Evolutionary conservation across 495 filamentous ascomycete genomes (phyloP).

Genomic region (Achaetomiella virescens): DNA sequence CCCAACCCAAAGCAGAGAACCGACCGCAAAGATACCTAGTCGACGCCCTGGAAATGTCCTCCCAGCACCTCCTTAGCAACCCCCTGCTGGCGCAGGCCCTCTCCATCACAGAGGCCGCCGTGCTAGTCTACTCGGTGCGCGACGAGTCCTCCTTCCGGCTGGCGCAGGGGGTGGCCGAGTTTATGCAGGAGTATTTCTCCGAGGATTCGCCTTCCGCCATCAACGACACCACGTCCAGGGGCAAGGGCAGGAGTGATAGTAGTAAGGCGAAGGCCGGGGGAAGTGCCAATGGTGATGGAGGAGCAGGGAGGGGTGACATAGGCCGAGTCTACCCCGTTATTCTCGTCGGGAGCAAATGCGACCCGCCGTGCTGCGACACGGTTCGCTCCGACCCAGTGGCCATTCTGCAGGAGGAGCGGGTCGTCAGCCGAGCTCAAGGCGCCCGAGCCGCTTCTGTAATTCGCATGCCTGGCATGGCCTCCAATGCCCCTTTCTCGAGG

Average conservation of each 20-base stretch:
- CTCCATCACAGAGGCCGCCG: conserved; percentile 35
- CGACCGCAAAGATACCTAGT: conserved; percentile 26
- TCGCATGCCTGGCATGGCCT: neutral
- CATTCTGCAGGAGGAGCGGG: conserved; percentile 14
- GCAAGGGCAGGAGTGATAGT: too few species aligned
- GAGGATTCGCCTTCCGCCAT: neutral
- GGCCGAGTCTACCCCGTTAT: conserved; percentile 28
- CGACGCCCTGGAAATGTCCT: conserved; percentile 36
- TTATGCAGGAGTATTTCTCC: conserved; percentile 24
- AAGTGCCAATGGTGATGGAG: neutral
- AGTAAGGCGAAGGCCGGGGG: neutral
- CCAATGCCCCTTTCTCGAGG: conserved; percentile 33
- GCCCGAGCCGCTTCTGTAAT: conserved; percentile 17
- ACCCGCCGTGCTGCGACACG: conserved; percentile 6
- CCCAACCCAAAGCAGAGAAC: neutral
- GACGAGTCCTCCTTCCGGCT: conserved; percentile 30
- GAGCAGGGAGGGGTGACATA: neutral
- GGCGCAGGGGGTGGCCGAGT: conserved; percentile 25
- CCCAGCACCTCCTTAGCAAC: conserved; percentile 26
- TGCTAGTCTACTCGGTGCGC: conserved; percentile 36
- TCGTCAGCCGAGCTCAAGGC: conserved; percentile 26
- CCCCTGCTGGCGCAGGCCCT: conserved; percentile 33
- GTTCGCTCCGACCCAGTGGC: conserved; percentile 10
- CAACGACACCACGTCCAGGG: too few species aligned
- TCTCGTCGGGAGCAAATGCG: conserved; percentile 34